These are phyloP conservation scores for Cryptococcus amylolentus DNA, from an alignment of 1,284 basidiomycete genomes.

Conservation along the genomic window DNA sequence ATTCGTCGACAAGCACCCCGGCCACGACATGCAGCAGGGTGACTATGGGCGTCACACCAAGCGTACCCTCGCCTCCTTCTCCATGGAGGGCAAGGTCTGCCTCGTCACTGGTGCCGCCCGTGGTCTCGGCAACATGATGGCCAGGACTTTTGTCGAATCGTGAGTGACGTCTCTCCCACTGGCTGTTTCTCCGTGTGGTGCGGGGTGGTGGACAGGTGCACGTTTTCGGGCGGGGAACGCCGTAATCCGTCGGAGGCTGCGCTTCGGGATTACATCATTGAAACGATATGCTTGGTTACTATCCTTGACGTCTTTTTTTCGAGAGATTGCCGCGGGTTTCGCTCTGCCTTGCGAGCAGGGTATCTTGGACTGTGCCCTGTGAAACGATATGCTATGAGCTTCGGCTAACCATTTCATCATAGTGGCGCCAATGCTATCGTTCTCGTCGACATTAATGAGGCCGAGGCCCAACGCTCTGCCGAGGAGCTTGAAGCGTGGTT, in stretches of 20 bases:
- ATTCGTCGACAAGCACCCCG: conserved; percentile 31
- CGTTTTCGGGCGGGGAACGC: no score
- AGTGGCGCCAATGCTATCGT: conserved; percentile 78
- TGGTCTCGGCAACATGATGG: conserved; percentile 84
- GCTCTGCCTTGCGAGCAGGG: no score
- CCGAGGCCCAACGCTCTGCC: conserved; percentile 68
- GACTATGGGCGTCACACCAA: conserved; percentile 42
- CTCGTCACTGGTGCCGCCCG: conserved; percentile 91
- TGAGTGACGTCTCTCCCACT: conserved; percentile 50
- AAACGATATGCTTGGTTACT: no score
- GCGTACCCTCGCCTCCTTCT: conserved; percentile 43
- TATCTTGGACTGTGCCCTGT: no score
- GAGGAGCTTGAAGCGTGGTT: conserved; percentile 64
- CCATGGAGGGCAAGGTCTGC: conserved; percentile 64
- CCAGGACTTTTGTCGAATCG: conserved; percentile 81
- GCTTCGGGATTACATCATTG: no score
- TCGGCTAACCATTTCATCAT: background rate
- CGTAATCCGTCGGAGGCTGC: no score
- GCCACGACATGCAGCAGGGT: conserved; percentile 37
- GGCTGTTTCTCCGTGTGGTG: background rate
- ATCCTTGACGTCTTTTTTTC: no score
- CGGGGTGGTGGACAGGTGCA: background rate
- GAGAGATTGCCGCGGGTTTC: no score
- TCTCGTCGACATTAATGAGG: conserved; percentile 76
- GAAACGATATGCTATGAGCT: no score